Evolutionary conservation across 208 protist genomes (phyloP).

Genomic region (Leishmania arabica): DNA sequence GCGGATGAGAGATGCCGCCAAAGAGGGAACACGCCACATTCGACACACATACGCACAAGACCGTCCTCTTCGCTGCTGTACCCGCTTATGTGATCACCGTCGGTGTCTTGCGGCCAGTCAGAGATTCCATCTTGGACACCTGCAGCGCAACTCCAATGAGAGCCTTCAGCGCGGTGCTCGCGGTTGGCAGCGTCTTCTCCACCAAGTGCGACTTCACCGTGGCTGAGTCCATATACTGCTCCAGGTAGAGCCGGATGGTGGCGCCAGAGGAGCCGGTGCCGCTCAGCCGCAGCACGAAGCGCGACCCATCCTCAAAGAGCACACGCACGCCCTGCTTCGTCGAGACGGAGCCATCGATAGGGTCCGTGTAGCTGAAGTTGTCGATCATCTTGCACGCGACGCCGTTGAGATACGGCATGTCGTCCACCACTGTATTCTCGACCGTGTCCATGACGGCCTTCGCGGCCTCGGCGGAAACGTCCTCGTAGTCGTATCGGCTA

Average conservation of each 20-base stretch:
- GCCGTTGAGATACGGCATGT: slow-evolving; percentile 51
- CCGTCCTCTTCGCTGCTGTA: not conserved
- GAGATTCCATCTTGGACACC: slow-evolving; percentile 79
- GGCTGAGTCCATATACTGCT: slow-evolving; percentile 91
- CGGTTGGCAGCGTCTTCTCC: slow-evolving; percentile 43
- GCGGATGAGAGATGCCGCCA: not conserved
- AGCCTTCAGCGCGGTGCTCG: slow-evolving; percentile 65
- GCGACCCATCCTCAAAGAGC: slow-evolving; percentile 94
- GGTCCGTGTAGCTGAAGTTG: slow-evolving; percentile 97
- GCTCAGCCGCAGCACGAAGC: slow-evolving; percentile 96
- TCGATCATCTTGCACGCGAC: slow-evolving; percentile 79
- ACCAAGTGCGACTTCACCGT: slow-evolving; percentile 44
- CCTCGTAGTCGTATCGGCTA: slow-evolving; percentile 97
- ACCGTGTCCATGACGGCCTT: slow-evolving; percentile 88
- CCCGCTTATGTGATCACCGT: slow-evolving; percentile 95
- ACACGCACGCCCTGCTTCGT: slow-evolving; percentile 94
- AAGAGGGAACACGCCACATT: not conserved
- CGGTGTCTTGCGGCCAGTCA: slow-evolving; percentile 93
- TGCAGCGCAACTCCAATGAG: slow-evolving; percentile 88
- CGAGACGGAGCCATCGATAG: slow-evolving; percentile 92
- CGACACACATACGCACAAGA: not conserved
- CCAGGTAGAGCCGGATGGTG: slow-evolving; percentile 97
- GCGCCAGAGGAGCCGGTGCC: slow-evolving; percentile 96
- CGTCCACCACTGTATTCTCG: slow-evolving; percentile 14
- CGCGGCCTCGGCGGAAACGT: slow-evolving; percentile 81